Evolutionary conservation across 441 rosid species (phyloP).

Genomic region (Iberis amara): DNA sequence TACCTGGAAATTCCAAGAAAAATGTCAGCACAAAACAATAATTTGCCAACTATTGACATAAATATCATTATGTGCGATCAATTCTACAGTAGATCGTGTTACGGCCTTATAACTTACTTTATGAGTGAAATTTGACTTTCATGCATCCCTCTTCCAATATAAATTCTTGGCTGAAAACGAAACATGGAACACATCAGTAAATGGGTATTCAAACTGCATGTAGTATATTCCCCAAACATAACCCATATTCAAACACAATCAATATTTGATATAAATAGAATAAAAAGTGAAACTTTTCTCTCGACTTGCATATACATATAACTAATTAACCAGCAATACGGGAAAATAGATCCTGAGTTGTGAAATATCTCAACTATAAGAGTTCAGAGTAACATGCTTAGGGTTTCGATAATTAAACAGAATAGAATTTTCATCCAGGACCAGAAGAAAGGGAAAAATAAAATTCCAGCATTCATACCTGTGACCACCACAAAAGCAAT

Average conservation of each 20-base stretch:
- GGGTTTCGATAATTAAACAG: slow-evolving; percentile 4
- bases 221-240: slow-evolving; percentile 11
- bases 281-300: background rate
- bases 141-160: slow-evolving; percentile 98
- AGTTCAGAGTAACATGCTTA: slow-evolving; percentile 18
- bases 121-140: slow-evolving; percentile 92
- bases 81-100: slow-evolving; percentile 15
- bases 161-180: slow-evolving; percentile 82
- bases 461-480: slow-evolving; percentile 43
- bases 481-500: slow-evolving; percentile 98
- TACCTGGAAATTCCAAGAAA: slow-evolving; percentile 52
- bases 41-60: slow-evolving; percentile 11
- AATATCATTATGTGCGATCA: slow-evolving; percentile 8
- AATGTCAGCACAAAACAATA: slow-evolving; percentile 19
- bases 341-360: slow-evolving; percentile 11
- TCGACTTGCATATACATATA: slow-evolving; percentile 6
- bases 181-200: slow-evolving; percentile 25
- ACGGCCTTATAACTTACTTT: slow-evolving; percentile 53
- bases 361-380: slow-evolving; percentile 2
- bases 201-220: slow-evolving; percentile 21
- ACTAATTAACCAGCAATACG: slow-evolving; percentile 5
- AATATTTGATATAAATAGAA: slow-evolving; percentile 4
- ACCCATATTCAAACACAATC: background rate
- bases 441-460: background rate
- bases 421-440: slow-evolving; percentile 9